Evolutionary conservation across 371 early-diverging fungal species (phyloP).

Genomic region (Actinomucor elegans): DNA sequence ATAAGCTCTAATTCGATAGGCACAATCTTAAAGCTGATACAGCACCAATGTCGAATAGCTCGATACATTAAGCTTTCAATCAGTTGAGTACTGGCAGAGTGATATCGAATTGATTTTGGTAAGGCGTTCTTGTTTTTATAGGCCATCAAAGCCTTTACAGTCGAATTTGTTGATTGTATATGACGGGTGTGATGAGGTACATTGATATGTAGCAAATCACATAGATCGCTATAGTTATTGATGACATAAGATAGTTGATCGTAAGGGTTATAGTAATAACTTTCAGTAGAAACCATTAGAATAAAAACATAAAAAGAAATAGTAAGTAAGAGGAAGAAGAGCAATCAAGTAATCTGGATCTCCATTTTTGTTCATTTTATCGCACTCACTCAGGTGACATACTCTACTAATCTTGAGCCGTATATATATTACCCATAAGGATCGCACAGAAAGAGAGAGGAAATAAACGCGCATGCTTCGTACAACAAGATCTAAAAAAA

Average conservation of each 20-base stretch:
- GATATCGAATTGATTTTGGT: slow-evolving; percentile 13
- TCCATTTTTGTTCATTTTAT: too few species aligned
- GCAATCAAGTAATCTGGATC: too few species aligned
- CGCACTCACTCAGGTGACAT: too few species aligned
- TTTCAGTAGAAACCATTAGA: too few species aligned
- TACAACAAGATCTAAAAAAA: background rate
- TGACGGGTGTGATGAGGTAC: background rate
- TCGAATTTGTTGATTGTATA: slow-evolving; percentile 1
- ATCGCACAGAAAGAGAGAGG: too few species aligned
- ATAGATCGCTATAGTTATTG: slow-evolving; percentile 6
- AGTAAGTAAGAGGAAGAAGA: background rate
- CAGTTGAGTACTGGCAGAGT: slow-evolving; percentile 6
- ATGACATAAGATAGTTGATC: slow-evolving; percentile 1
- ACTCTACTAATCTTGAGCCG: too few species aligned
- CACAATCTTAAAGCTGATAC: slow-evolving; percentile 26
- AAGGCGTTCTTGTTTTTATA: slow-evolving; percentile 3
- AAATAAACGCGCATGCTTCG: too few species aligned
- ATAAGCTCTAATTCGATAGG: slow-evolving; percentile 17
- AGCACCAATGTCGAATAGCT: slow-evolving; percentile 25
- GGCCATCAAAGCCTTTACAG: background rate
- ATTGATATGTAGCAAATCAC: slow-evolving; percentile 4
- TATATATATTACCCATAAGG: too few species aligned
- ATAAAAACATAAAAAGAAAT: background rate
- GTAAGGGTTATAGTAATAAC: background rate
- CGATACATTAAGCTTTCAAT: slow-evolving; percentile 18